Evolutionary conservation across 345 rosid species (phyloP).

Genomic region (Mangifera indica): DNA sequence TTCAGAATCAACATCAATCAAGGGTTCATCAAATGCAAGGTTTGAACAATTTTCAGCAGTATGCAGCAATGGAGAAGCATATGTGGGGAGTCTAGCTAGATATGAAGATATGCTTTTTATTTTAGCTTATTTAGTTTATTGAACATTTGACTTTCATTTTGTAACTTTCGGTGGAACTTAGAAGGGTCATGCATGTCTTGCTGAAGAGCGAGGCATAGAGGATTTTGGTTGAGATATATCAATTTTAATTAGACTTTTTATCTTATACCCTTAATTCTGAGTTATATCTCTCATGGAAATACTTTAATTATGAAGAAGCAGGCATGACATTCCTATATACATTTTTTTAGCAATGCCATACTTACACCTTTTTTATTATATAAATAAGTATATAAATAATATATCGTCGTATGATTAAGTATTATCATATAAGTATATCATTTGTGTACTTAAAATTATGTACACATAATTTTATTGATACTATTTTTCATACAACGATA

Average conservation of each 20-base stretch:
- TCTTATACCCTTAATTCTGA: too few relatives aligned
- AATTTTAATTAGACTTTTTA: not conserved
- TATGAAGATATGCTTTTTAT: not conserved
- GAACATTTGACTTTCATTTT: not conserved
- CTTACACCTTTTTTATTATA: too few relatives aligned
- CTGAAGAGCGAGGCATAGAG: slow-evolving; percentile 15
- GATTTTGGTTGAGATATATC: not conserved
- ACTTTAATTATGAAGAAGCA: too few relatives aligned
- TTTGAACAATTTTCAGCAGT: slow-evolving; percentile 38
- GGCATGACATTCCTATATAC: too few relatives aligned
- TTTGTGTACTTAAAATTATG: too few relatives aligned
- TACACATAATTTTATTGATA: too few relatives aligned
- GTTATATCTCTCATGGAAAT: too few relatives aligned
- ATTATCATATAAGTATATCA: too few relatives aligned
- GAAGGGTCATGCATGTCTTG: slow-evolving; percentile 13
- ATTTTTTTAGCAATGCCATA: too few relatives aligned
- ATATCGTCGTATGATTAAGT: too few relatives aligned
- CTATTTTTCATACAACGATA: too few relatives aligned
- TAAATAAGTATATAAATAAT: too few relatives aligned
- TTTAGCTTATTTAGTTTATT: not conserved
- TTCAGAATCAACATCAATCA: slow-evolving; percentile 25
- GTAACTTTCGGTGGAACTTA: not conserved
- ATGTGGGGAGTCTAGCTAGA: slow-evolving; percentile 37
- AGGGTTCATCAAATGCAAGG: slow-evolving; percentile 32
- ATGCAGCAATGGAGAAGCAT: slow-evolving; percentile 36